These are phyloP conservation scores for Lentinula sp. DNA, from an alignment of 768 basidiomycete species.

Conservation along the genomic window DNA sequence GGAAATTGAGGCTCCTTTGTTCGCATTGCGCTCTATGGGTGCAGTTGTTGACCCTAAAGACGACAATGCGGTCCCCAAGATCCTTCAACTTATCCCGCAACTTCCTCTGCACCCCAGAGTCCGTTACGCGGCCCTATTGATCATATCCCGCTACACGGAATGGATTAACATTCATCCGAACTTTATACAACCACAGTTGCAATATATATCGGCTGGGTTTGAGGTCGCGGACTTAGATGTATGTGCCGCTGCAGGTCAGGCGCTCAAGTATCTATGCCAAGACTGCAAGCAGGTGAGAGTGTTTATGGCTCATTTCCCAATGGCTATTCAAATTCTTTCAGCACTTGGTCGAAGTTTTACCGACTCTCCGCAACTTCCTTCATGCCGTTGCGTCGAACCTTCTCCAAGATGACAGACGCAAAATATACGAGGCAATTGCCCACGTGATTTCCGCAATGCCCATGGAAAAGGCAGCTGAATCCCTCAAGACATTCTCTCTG, in stretches of 20 bases:
- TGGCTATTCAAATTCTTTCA: slow-evolving; percentile 21
- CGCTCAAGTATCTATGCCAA: slow-evolving; percentile 93
- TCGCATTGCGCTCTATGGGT: slow-evolving; percentile 98
- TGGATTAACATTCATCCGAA: slow-evolving; percentile 91
- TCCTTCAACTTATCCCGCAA: slow-evolving; percentile 89
- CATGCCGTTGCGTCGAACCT: slow-evolving; percentile 74
- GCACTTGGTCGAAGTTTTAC: slow-evolving; percentile 90
- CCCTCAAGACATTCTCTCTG: slow-evolving; percentile 79
- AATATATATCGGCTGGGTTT: slow-evolving; percentile 91
- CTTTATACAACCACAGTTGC: slow-evolving; percentile 80
- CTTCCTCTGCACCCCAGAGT: slow-evolving; percentile 88
- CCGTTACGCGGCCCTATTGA: slow-evolving; percentile 91
- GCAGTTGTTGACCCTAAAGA: slow-evolving; percentile 84
- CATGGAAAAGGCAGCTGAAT: slow-evolving; percentile 80
- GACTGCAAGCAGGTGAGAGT: slow-evolving; percentile 80
- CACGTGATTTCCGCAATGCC: slow-evolving; percentile 94
- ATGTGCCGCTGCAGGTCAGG: slow-evolving; percentile 90
- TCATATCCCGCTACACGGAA: slow-evolving; percentile 93
- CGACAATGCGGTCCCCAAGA: slow-evolving; percentile 84
- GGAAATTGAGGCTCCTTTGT: slow-evolving; percentile 94
- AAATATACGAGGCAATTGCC: slow-evolving; percentile 94
- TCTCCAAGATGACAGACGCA: slow-evolving; percentile 79
- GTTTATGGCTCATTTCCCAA: neutral
- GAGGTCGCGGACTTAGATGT: slow-evolving; percentile 78
- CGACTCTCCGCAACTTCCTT: slow-evolving; percentile 87